These are phyloP conservation scores for Gleditsia sinensis DNA, from an alignment of 306 rosid genomes.

Conservation along the genomic window DNA sequence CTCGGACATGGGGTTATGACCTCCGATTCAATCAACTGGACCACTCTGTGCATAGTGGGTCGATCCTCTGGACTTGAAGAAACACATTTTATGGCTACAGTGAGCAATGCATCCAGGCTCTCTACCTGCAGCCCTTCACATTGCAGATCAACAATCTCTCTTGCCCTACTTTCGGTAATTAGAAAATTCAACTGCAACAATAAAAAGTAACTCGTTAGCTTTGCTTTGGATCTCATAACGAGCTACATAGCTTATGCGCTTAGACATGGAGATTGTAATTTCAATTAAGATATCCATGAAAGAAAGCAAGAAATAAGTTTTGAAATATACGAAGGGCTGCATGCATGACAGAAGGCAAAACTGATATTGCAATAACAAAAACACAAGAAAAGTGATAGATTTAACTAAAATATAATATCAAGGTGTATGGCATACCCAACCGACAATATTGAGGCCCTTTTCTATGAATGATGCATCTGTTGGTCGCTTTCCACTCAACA, in stretches of 20 bases:
- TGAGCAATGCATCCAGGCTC: slow-evolving; percentile 87
- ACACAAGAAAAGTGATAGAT: background rate
- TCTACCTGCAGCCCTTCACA: slow-evolving; percentile 86
- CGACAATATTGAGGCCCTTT: slow-evolving; percentile 95
- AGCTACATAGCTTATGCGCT: slow-evolving; percentile 20
- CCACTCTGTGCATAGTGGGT: slow-evolving; percentile 98
- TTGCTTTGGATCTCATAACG: slow-evolving; percentile 2
- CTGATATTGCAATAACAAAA: slow-evolving; percentile 8
- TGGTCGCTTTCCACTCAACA: slow-evolving; percentile 93
- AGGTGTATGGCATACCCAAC: slow-evolving; percentile 76
- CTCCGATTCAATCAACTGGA: slow-evolving; percentile 91
- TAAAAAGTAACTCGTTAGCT: slow-evolving; percentile 16
- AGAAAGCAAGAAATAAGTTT: background rate
- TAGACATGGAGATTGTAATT: background rate
- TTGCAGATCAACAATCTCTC: slow-evolving; percentile 74
- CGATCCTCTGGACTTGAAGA: slow-evolving; percentile 87
- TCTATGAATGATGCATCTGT: slow-evolving; percentile 92
- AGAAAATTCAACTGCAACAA: slow-evolving; percentile 81
- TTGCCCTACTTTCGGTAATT: slow-evolving; percentile 71
- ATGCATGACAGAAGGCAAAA: background rate
- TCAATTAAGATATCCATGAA: background rate
- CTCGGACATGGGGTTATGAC: slow-evolving; percentile 96
- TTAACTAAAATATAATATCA: background rate
- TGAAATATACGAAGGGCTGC: background rate
- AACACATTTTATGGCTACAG: slow-evolving; percentile 81